These are phyloP conservation scores for Monosporozyma aquatica DNA, from an alignment of 805 yeast species.

Conservation along the genomic window DNA sequence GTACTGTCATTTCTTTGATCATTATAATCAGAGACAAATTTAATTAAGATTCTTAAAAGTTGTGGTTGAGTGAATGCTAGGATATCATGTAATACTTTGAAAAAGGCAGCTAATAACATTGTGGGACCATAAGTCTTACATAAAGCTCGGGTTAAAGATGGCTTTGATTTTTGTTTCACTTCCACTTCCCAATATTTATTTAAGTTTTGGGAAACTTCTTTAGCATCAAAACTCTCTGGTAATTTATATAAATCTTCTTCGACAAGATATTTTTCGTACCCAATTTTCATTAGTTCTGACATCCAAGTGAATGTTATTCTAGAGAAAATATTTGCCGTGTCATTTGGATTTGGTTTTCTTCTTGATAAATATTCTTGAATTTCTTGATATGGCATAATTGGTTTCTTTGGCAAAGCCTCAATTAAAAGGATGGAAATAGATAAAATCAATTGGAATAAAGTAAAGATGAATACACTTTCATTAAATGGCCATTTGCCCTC, in stretches of 20 bases:
- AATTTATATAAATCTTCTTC: slow-evolving; percentile 68
- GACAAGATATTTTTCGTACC: slow-evolving; percentile 49
- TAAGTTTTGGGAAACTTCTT: slow-evolving; percentile 41
- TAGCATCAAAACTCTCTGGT: slow-evolving; percentile 57
- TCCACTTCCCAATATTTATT: slow-evolving; percentile 54
- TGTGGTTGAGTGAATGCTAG: slow-evolving; percentile 86
- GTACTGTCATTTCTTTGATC: slow-evolving; percentile 21
- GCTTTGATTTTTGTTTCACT: slow-evolving; percentile 34
- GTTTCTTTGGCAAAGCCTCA: slow-evolving; percentile 35
- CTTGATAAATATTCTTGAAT: slow-evolving; percentile 23
- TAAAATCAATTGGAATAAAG: slow-evolving; percentile 28
- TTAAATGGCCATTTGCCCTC: slow-evolving; percentile 24
- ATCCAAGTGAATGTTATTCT: slow-evolving; percentile 83
- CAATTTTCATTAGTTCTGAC: slow-evolving; percentile 72
- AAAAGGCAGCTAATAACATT: slow-evolving; percentile 61
- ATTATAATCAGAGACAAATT: slow-evolving; percentile 42
- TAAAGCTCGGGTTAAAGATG: slow-evolving; percentile 53
- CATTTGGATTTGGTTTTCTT: slow-evolving; percentile 32
- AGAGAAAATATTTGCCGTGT: slow-evolving; percentile 56
- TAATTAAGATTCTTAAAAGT: slow-evolving; percentile 55
- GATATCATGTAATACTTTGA: slow-evolving; percentile 67
- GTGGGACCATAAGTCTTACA: slow-evolving; percentile 63
- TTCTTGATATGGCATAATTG: slow-evolving; percentile 36
- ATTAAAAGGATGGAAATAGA: slow-evolving; percentile 28
- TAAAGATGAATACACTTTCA: slow-evolving; percentile 22